Evolutionary conservation across 2,329 filamentous ascomycete species (phyloP).

Genomic region (Bipolaris cookei): DNA sequence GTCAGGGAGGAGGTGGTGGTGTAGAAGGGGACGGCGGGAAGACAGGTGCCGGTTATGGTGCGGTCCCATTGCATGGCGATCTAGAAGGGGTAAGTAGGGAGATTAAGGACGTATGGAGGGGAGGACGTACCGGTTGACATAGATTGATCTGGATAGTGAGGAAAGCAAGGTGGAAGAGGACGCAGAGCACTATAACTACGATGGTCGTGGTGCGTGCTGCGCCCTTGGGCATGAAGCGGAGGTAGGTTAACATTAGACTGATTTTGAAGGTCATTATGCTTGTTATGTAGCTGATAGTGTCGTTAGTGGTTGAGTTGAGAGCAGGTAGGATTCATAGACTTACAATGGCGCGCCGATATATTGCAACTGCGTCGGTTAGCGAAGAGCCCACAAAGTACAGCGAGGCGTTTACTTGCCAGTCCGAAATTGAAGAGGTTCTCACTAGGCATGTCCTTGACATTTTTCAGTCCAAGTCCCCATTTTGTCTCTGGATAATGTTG

Average conservation of each 20-base stretch:
- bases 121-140: slow-evolving; percentile 17
- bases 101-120: too few species aligned
- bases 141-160: slow-evolving; percentile 21
- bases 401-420: slow-evolving; percentile 3
- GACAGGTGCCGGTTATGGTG: slow-evolving; percentile 16
- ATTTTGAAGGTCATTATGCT: slow-evolving; percentile 27
- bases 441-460: slow-evolving; percentile 16
- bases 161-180: slow-evolving; percentile 21
- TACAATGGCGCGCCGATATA: slow-evolving; percentile 28
- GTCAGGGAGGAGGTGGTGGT: slow-evolving; percentile 24
- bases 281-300: slow-evolving; percentile 15
- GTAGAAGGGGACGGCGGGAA: slow-evolving; percentile 22
- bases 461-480: slow-evolving; percentile 22
- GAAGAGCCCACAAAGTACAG: not conserved
- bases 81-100: slow-evolving; percentile 2
- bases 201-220: slow-evolving; percentile 16
- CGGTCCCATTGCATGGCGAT: slow-evolving; percentile 23
- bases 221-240: slow-evolving; percentile 26
- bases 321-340: not conserved
- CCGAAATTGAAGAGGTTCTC: slow-evolving; percentile 25
- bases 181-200: slow-evolving; percentile 17
- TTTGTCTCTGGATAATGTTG: slow-evolving; percentile 13
- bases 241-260: slow-evolving; percentile 21
- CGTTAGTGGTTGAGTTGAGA: not conserved
- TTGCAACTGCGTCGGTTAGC: slow-evolving; percentile 19